Percentiles rank a stretch among this genome's conserved stretches.
Evolutionary conservation across 2,329 filamentous ascomycete species (phyloP).

Genomic region (Aspergillus cejpii): DNA sequence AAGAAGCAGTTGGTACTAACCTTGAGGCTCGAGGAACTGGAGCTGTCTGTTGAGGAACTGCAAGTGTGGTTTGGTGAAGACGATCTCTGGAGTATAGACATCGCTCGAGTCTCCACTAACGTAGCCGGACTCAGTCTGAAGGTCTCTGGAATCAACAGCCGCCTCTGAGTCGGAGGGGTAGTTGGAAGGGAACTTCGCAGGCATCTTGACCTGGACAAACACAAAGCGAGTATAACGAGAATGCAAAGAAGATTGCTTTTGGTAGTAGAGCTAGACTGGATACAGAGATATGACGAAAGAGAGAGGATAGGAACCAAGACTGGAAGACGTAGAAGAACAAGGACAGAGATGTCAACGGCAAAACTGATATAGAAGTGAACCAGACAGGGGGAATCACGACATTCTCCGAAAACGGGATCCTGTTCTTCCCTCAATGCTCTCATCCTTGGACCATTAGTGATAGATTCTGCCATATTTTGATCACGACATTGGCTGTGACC

Average conservation of each 20-base stretch:
- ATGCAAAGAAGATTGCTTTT: background rate
- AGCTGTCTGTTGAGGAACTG: slow-evolving; percentile 86
- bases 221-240: slow-evolving; percentile 4
- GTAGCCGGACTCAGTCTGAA: slow-evolving; percentile 80
- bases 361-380: slow-evolving; percentile 25
- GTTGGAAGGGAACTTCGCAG: slow-evolving; percentile 33
- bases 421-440: slow-evolving; percentile 20
- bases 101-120: slow-evolving; percentile 59
- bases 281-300: slow-evolving; percentile 6
- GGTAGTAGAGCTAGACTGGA: slow-evolving; percentile 5
- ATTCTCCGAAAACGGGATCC: slow-evolving; percentile 23
- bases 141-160: slow-evolving; percentile 35
- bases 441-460: slow-evolving; percentile 16
- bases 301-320: slow-evolving; percentile 1
- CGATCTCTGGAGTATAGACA: slow-evolving; percentile 63
- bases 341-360: slow-evolving; percentile 16
- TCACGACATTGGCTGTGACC: slow-evolving; percentile 28
- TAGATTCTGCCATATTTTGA: slow-evolving; percentile 22
- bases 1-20: slow-evolving; percentile 34
- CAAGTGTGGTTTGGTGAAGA: slow-evolving; percentile 81
- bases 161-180: slow-evolving; percentile 34
- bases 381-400: slow-evolving; percentile 28
- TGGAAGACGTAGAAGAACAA: slow-evolving; percentile 12
- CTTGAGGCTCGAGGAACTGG: slow-evolving; percentile 75
- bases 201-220: slow-evolving; percentile 27